Evolutionary conservation across 2,329 filamentous ascomycete species (phyloP).

Genomic region (Elsinoe fawcettii): DNA sequence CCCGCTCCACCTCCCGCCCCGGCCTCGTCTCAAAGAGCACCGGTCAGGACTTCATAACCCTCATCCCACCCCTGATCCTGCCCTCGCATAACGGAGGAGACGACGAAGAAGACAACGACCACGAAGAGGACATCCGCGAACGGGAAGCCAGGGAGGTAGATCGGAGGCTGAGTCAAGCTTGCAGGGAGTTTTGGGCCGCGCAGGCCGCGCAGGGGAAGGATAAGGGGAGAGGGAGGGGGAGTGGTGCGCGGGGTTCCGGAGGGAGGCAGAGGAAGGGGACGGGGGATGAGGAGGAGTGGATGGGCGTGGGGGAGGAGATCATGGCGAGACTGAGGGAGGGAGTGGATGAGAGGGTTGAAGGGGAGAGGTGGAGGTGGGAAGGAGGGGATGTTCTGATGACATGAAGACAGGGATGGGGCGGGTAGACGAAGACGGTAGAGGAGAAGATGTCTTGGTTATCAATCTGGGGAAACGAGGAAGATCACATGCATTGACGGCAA

Average conservation of each 20-base stretch:
- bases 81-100: neutral
- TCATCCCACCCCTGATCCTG: neutral
- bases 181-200: neutral
- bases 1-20: neutral
- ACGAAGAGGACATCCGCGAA: neutral
- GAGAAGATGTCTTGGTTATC: too few relatives aligned
- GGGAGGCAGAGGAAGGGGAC: neutral
- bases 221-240: neutral
- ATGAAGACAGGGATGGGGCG: too few relatives aligned
- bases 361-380: slow-evolving; percentile 13
- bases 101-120: neutral
- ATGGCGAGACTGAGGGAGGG: slow-evolving; percentile 12
- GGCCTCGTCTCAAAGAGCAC: neutral
- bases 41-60: neutral
- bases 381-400: neutral
- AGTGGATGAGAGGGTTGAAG: neutral
- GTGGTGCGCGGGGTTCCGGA: neutral
- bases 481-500: too few relatives aligned
- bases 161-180: neutral
- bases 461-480: too few relatives aligned
- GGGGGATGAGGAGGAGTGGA: neutral
- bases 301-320: slow-evolving; percentile 2
- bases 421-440: too few relatives aligned
- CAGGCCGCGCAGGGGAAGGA: too few relatives aligned
- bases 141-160: slow-evolving; percentile 7